These are phyloP conservation scores for Chlorella sp. DNA, from an alignment of 139 green algal genomes.

Conservation along the genomic window DNA sequence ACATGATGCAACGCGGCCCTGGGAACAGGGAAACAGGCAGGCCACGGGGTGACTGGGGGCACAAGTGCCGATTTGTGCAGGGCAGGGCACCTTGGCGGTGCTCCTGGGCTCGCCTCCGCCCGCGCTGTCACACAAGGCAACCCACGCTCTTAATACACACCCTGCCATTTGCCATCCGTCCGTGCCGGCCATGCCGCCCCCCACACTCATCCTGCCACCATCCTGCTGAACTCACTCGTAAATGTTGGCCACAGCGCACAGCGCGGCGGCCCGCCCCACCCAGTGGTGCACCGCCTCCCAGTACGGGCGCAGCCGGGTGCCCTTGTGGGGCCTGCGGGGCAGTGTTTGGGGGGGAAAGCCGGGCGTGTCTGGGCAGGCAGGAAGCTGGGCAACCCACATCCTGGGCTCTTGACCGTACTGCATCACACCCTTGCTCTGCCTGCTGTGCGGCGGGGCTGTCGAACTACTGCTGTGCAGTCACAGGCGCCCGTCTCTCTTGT, in stretches of 20 bases:
- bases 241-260: conserved; percentile 44
- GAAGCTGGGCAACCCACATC: too few species aligned
- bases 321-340: conserved; percentile 17
- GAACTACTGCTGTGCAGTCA: too few species aligned
- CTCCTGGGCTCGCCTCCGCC: not conserved
- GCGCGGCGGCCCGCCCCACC: conserved; percentile 23
- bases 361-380: too few species aligned
- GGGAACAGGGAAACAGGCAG: not conserved
- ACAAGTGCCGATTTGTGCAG: not conserved
- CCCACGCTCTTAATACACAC: not conserved
- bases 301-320: not conserved
- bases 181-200: not conserved
- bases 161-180: not conserved
- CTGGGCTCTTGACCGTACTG: too few species aligned
- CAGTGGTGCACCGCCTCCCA: conserved; percentile 38
- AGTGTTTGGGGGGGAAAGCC: not conserved
- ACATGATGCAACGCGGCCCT: too few species aligned
- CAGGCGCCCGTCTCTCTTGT: too few species aligned
- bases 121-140: not conserved
- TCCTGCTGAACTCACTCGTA: conserved; percentile 32
- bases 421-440: too few species aligned
- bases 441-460: too few species aligned
- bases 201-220: not conserved
- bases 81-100: not conserved
- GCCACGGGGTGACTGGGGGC: too few species aligned